Conservation (phyloP, 1,284 basidiomycete species). For the Ustilago cynodontis region DNA sequence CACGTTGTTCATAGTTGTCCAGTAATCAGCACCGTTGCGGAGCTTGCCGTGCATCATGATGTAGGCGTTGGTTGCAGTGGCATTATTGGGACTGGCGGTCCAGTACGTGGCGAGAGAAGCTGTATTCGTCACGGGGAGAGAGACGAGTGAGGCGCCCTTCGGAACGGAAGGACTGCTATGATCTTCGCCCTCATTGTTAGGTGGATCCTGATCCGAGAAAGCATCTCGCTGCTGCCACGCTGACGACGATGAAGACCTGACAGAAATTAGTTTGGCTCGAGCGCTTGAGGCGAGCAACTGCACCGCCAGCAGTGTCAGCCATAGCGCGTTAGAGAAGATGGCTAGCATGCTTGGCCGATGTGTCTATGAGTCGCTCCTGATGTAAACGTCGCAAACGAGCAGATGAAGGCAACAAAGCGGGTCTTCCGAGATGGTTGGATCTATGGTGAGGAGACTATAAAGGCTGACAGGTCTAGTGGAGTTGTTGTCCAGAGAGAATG, state of each 20-base stretch:
- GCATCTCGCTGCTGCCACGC: conserved; percentile 28
- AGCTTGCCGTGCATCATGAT: conserved; percentile 68
- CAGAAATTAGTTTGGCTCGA: neutral
- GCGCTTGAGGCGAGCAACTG: conserved; percentile 13
- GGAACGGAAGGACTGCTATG: conserved; percentile 50
- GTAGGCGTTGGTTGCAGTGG: conserved; percentile 54
- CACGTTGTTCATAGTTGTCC: conserved; percentile 59
- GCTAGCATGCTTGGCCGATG: neutral
- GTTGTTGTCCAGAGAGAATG: neutral
- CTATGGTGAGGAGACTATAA: neutral
- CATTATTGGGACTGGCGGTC: conserved; percentile 47
- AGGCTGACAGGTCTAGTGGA: neutral
- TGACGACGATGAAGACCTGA: conserved; percentile 3
- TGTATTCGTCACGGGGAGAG: conserved; percentile 37
- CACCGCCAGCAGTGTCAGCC: conserved; percentile 18
- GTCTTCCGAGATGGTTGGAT: neutral
- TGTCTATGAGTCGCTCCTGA: neutral
- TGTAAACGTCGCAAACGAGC: neutral
- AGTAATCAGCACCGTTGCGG: conserved; percentile 61
- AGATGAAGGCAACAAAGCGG: neutral
- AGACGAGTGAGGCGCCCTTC: conserved; percentile 44
- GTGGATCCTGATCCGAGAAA: conserved; percentile 32
- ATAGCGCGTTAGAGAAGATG: conserved; percentile 10
- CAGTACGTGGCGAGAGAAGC: conserved; percentile 54
- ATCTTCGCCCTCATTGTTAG: conserved; percentile 50